These are phyloP conservation scores for Meyerozyma athensensis DNA, from an alignment of 1,139 yeast genomes.

Conservation along the genomic window DNA sequence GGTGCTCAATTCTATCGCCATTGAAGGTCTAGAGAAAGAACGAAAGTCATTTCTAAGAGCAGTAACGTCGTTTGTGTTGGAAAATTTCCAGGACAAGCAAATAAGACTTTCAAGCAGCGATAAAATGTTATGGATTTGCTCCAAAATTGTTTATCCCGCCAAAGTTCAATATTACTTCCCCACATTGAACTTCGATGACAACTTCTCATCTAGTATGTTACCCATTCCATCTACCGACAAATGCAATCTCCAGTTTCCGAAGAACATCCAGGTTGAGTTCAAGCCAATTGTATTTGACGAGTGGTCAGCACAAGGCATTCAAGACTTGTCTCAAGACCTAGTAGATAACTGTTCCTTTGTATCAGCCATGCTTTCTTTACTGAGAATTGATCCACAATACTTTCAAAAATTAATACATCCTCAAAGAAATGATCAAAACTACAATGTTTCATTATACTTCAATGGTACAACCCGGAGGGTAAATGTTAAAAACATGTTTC, in stretches of 20 bases:
- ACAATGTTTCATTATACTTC: constrained; percentile 34
- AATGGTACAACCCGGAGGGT: constrained; percentile 42
- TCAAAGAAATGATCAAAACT: constrained; percentile 24
- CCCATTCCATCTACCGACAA: constrained; percentile 6
- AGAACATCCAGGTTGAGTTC: constrained; percentile 14
- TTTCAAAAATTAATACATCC: constrained; percentile 23
- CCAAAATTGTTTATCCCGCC: constrained; percentile 18
- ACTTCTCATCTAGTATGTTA: constrained; percentile 11
- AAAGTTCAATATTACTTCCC: constrained; percentile 34
- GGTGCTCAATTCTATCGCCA: constrained; percentile 19
- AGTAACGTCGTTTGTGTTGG: constrained; percentile 20
- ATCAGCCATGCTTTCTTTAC: constrained; percentile 52
- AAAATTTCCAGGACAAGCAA: constrained; percentile 16
- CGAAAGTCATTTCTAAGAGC: constrained; percentile 6
- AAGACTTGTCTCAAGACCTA: constrained; percentile 46
- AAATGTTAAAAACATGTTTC: not conserved
- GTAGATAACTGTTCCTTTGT: constrained; percentile 77
- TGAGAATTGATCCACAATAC: constrained; percentile 15
- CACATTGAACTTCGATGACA: constrained; percentile 15
- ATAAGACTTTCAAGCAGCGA: constrained; percentile 14
- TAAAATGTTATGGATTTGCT: constrained; percentile 43
- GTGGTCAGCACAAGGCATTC: constrained; percentile 19
- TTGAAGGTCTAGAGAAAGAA: constrained; percentile 7
- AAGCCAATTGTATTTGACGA: constrained; percentile 11
- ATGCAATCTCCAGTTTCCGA: constrained; percentile 14